Conservation (phyloP, 371 early-diverging fungal species). For the Capniomyces stellatus region DNA sequence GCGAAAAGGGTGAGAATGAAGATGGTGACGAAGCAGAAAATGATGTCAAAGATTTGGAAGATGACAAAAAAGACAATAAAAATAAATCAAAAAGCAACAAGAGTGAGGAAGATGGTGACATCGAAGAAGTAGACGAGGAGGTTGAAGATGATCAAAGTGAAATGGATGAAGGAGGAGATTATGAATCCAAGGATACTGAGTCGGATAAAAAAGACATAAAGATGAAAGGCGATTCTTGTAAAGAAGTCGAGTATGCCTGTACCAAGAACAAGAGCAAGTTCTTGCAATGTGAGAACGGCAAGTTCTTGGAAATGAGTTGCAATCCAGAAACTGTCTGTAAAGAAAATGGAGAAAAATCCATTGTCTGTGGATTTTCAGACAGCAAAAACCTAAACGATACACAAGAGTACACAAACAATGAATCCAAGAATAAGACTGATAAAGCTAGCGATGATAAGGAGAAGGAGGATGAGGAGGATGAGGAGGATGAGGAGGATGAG, state of each 20-base stretch:
- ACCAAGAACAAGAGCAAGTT: neutral
- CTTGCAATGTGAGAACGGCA: neutral
- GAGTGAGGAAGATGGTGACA: neutral
- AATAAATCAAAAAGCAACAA: neutral
- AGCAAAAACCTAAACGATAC: neutral
- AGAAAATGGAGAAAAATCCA: neutral
- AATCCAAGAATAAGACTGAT: neutral
- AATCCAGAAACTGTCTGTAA: neutral
- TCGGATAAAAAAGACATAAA: neutral
- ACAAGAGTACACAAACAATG: neutral
- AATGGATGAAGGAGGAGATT: no score
- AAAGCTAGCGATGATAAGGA: neutral
- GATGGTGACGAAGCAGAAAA: no score
- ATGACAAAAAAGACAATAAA: neutral
- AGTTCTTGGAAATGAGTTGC: neutral
- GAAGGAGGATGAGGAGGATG: neutral
- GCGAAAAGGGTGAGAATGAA: no score
- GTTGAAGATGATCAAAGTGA: neutral
- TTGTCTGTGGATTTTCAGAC: neutral
- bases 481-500: neutral
- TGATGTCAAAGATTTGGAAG: no score
- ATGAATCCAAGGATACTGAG: neutral
- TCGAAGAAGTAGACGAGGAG: neutral
- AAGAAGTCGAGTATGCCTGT: neutral
- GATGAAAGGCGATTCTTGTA: neutral